phyloP scores from a whole-genome alignment of 768 basidiomycete genomes.

The Gautieria morchelliformis region DNA sequence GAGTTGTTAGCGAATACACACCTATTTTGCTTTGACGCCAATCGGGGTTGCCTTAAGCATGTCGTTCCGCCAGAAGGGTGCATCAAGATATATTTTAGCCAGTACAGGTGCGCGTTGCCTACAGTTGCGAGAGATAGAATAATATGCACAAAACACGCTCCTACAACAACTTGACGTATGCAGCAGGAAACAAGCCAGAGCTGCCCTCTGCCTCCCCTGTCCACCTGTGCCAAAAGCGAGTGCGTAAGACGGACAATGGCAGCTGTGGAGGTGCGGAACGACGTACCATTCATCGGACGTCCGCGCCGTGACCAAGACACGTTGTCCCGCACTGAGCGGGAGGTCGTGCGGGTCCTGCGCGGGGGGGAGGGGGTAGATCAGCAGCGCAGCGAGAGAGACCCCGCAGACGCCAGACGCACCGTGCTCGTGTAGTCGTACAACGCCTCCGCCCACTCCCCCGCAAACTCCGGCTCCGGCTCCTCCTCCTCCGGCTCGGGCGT shows the following conservation, averaged over 20 bases:
- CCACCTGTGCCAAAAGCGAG: slow-evolving; percentile 42
- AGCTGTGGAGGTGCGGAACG: not conserved
- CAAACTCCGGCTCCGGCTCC: slow-evolving; percentile 15
- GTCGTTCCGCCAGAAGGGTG: too few species aligned
- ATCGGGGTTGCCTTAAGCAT: too few species aligned
- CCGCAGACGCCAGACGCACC: slow-evolving; percentile 27
- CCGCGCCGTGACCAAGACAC: slow-evolving; percentile 53
- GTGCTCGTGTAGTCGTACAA: slow-evolving; percentile 65
- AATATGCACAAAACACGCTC: not conserved
- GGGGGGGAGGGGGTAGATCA: too few species aligned
- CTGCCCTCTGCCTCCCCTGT: slow-evolving; percentile 50
- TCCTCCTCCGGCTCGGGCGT: slow-evolving; percentile 25
- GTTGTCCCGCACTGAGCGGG: slow-evolving; percentile 42
- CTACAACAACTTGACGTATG: slow-evolving; percentile 56
- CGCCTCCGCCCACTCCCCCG: slow-evolving; percentile 70
- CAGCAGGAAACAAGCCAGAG: slow-evolving; percentile 56
- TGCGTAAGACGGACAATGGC: slow-evolving; percentile 9
- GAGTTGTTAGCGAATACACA: slow-evolving; percentile 1
- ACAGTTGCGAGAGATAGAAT: not conserved
- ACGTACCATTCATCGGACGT: slow-evolving; percentile 71
- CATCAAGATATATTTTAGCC: not conserved
- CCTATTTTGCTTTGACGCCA: not conserved
- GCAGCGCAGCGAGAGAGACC: not conserved
- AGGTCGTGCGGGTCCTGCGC: slow-evolving; percentile 63
- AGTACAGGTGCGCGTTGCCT: not conserved